phyloP scores from a whole-genome alignment of 768 basidiomycete genomes.

The Lepiota brunneoincarnata region DNA sequence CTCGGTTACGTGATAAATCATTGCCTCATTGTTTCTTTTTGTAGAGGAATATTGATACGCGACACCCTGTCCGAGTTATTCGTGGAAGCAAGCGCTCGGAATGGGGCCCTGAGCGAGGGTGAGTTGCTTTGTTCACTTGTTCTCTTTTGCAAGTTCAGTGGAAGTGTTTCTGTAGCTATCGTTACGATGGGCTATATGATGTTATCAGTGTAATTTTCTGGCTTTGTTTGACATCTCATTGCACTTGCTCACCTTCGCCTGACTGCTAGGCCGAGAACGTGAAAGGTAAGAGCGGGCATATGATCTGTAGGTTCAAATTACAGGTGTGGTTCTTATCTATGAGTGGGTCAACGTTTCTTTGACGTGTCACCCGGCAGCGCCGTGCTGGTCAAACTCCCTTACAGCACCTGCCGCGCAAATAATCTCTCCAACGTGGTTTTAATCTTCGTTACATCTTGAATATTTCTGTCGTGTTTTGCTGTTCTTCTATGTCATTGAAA shows the following conservation, averaged over 20 bases:
- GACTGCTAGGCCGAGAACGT: not conserved
- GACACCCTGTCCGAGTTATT: conserved; percentile 38
- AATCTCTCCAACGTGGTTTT: not conserved
- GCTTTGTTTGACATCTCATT: not conserved
- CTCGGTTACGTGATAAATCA: not conserved
- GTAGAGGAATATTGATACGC: conserved; percentile 29
- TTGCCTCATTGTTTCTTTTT: not conserved
- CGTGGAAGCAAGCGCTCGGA: conserved; percentile 26
- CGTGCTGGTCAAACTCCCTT: conserved; percentile 6
- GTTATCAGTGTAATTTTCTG: conserved; percentile 4
- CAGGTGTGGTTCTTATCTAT: not conserved
- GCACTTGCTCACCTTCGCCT: not conserved
- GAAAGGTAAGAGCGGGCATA: conserved; percentile 3
- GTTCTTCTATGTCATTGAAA: not conserved
- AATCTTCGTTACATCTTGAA: too few species aligned
- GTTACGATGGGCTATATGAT: conserved; percentile 42
- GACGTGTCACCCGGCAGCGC: not conserved
- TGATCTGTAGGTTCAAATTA: conserved; percentile 5
- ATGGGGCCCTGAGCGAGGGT: conserved; percentile 4
- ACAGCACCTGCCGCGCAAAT: conserved; percentile 1
- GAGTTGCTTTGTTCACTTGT: not conserved
- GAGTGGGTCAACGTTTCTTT: not conserved
- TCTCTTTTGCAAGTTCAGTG: conserved; percentile 14
- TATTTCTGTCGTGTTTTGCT: not conserved
- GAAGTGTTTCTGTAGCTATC: conserved; percentile 36